Percentiles rank a stretch among this genome's conserved stretches.
Evolutionary conservation across 139 green algal genomes (phyloP).

Genomic region (Chlorella sp.): DNA sequence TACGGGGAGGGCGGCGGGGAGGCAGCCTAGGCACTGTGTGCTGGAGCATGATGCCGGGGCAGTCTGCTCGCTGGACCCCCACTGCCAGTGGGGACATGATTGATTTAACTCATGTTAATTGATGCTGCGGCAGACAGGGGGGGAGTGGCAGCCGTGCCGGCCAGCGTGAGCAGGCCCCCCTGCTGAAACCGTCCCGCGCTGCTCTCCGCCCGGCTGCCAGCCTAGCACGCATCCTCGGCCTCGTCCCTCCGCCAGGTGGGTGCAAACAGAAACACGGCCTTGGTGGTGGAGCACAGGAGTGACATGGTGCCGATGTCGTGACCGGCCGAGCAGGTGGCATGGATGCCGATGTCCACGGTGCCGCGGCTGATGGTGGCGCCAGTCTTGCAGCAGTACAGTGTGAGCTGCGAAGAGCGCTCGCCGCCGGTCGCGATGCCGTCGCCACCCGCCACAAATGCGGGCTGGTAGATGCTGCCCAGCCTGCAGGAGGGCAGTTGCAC

Average conservation of each 20-base stretch:
- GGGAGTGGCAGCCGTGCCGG: too few relatives aligned
- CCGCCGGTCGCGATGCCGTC: constrained; percentile 29
- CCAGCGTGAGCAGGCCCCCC: too few relatives aligned
- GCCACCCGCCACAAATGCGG: constrained; percentile 35
- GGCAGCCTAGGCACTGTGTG: too few relatives aligned
- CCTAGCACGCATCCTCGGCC: too few relatives aligned
- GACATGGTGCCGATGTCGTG: not conserved
- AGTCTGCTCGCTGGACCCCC: too few relatives aligned
- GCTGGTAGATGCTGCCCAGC: constrained; percentile 39
- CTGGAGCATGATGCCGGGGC: too few relatives aligned
- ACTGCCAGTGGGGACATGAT: too few relatives aligned
- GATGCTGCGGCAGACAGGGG: too few relatives aligned
- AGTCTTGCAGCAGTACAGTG: constrained; percentile 15
- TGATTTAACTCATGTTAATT: too few relatives aligned
- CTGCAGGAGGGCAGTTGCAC: not conserved
- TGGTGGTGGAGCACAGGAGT: not conserved
- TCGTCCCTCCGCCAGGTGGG: not conserved
- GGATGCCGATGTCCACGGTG: constrained; percentile 1
- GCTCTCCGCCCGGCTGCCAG: too few relatives aligned
- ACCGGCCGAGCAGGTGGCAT: constrained; percentile 23
- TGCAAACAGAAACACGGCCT: constrained; percentile 2
- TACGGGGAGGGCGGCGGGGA: too few relatives aligned
- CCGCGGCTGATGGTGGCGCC: constrained; percentile 25
- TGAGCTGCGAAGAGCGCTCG: constrained; percentile 15
- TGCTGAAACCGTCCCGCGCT: too few relatives aligned